Evolutionary conservation across 2,329 filamentous ascomycete genomes (phyloP), one percentile per base, ranked within the genome.

Genomic region (Colletotrichum sp.): DNA sequence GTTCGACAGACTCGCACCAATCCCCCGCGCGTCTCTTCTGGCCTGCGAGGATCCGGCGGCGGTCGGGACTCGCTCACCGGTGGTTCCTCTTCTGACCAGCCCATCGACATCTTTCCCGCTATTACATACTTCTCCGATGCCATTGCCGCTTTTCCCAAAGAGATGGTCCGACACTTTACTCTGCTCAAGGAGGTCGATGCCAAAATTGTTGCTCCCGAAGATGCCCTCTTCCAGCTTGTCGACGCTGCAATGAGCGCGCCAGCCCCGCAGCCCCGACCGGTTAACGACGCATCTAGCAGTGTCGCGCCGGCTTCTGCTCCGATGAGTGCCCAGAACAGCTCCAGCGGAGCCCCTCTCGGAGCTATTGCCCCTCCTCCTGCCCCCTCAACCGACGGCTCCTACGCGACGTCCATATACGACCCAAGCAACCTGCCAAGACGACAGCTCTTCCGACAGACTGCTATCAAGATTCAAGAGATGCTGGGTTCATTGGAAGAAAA

Each of bases 161-260:
- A 99, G 86, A 95, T 98, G 66, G 95, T 98, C 80, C 93, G 96
- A 82, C 96, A 99, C 85, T 98, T 98, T 80, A 98, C 96, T 39
- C 91, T 98, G 72, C 89, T 99, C 79, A 98, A 98, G 84, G 97
- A 99, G 86, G 97, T 98, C 64, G 97, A 99, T 87, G 96, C 96
- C 77, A 99, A 99, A 87, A 94, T 98, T 78, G 97, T 96, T 85
- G 93, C 93, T 30, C 94, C 97, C 8, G 95, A 98, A 83, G 94
- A 97, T 80, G 91, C 93, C 81, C 90, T 99, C 74, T 93, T 94
- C 81, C 91, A 94, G 81, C 89, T 97, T 77, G 91, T 98, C 80
- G 89, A 93, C 76, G 89, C 89, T 69, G 92, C 94, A 76, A 85
- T 91, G 77, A 88, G 88, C 78, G 85, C 88, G 36, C 88, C 87